Conservation (phyloP, 352 stramenopile genomes). For the Globisporangium viniferum region DNA sequence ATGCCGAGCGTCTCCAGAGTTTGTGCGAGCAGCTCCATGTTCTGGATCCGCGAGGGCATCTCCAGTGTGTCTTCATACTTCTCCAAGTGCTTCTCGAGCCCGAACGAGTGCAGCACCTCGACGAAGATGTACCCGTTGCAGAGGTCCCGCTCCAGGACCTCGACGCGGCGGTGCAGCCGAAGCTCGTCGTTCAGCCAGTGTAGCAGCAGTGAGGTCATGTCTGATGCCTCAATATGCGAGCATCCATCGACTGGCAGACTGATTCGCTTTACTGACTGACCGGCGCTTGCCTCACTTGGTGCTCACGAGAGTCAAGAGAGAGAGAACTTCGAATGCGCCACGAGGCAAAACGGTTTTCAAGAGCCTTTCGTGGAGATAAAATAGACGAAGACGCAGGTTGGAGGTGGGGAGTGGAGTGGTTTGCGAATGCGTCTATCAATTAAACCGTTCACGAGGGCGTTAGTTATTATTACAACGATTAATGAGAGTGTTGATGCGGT, state of each 20-base stretch:
- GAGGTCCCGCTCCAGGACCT: conserved; percentile 53
- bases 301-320: not conserved
- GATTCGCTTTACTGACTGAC: not conserved
- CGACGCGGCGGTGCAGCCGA: conserved; percentile 38
- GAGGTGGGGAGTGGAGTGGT: not conserved
- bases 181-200: conserved; percentile 73
- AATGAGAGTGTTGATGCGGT: conserved; percentile 66
- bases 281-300: not conserved
- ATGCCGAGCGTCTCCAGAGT: conserved; percentile 38
- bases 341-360: not conserved
- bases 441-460: not conserved
- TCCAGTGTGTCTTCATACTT: conserved; percentile 37
- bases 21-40: conserved; percentile 52
- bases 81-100: conserved; percentile 44
- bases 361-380: not conserved
- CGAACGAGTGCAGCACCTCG: conserved; percentile 49
- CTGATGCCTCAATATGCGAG: not conserved
- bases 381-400: not conserved
- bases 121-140: conserved; percentile 71
- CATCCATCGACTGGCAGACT: not conserved
- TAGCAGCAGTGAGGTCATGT: conserved; percentile 59
- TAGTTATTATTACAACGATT: conserved; percentile 43
- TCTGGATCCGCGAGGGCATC: conserved; percentile 42
- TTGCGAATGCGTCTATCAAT: not conserved
- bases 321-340: not conserved